phyloP scores from a whole-genome alignment of 1,284 basidiomycete genomes.

The Pseudozyma tsukubaensis region DNA sequence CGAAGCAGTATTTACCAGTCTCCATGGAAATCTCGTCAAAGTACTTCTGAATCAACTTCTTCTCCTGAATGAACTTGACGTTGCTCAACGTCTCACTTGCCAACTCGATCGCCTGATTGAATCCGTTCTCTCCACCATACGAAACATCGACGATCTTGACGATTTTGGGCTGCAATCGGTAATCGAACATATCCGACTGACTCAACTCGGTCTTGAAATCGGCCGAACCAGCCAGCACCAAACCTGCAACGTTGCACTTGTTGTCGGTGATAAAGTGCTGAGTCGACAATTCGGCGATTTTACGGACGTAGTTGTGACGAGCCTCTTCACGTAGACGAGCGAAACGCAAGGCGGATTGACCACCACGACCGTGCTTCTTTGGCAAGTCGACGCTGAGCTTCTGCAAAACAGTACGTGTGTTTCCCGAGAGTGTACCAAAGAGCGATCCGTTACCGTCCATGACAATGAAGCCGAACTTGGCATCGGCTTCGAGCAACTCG shows the following conservation, averaged over 20 bases:
- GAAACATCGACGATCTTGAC: conserved; percentile 84
- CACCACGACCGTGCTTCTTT: conserved; percentile 99
- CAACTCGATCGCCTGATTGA: conserved; percentile 98
- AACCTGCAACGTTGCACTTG: conserved; percentile 96
- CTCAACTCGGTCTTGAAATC: conserved; percentile 99
- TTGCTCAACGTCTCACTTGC: conserved; percentile 94
- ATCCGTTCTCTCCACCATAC: conserved; percentile 98
- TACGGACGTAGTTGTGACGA: conserved; percentile 99
- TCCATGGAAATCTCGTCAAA: conserved; percentile 99
- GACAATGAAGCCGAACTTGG: conserved; percentile 98
- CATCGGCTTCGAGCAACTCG: conserved; percentile 96
- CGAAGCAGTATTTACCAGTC: conserved; percentile 97
- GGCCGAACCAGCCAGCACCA: conserved; percentile 96
- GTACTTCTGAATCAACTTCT: conserved; percentile 85
- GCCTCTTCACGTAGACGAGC: conserved; percentile 99
- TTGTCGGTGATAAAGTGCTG: conserved; percentile 98
- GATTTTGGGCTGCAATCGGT: conserved; percentile 81
- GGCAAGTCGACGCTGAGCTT: conserved; percentile 99
- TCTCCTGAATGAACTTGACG: conserved; percentile 99
- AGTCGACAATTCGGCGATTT: conserved; percentile 95
- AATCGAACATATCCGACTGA: conserved; percentile 96
- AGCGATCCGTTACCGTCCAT: conserved; percentile 99
- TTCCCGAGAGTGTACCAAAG: conserved; percentile 94
- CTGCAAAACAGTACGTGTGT: conserved; percentile 95
- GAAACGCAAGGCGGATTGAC: conserved; percentile 99